phyloP scores from a whole-genome alignment of 2,329 filamentous ascomycete genomes.

The Chaetomiaceae sp. region DNA sequence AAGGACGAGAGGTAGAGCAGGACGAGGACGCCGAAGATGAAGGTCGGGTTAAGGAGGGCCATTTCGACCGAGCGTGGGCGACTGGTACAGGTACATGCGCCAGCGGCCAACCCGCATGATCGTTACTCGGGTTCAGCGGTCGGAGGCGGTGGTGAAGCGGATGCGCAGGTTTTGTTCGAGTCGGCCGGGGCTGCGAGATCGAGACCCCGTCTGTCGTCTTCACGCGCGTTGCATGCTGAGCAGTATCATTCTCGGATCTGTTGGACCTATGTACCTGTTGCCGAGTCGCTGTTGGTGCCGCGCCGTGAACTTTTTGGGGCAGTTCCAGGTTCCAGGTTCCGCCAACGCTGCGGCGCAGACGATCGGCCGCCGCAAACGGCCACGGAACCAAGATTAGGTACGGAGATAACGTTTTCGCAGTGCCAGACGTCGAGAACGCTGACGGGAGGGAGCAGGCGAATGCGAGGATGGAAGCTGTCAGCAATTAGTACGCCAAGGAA shows the following conservation, averaged over 20 bases:
- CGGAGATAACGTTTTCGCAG: not conserved
- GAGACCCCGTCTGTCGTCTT: constrained; percentile 11
- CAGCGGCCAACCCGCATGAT: constrained; percentile 7
- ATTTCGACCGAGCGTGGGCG: constrained; percentile 35
- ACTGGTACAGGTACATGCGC: constrained; percentile 11
- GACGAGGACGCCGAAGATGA: constrained; percentile 78
- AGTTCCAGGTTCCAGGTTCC: not conserved
- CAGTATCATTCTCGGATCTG: constrained; percentile 17
- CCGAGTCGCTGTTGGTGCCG: not conserved
- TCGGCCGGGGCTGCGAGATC: constrained; percentile 1
- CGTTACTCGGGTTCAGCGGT: too few species aligned
- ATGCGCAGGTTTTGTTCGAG: constrained; percentile 5
- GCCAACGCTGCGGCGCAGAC: constrained; percentile 2
- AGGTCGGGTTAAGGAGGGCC: constrained; percentile 68
- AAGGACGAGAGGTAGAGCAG: constrained; percentile 88
- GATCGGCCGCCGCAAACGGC: not conserved
- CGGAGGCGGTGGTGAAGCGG: too few species aligned
- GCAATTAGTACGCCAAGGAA: constrained; percentile 1
- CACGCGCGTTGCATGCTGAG: constrained; percentile 17
- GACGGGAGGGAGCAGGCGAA: not conserved
- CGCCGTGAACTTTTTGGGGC: not conserved
- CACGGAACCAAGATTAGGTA: not conserved
- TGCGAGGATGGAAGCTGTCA: too few species aligned
- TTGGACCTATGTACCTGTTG: not conserved
- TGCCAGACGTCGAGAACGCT: not conserved